Percentiles rank a stretch among this genome's conserved stretches.
These are phyloP conservation scores for Cryoendolithus antarcticus DNA, from an alignment of 2,329 filamentous ascomycete genomes.

Conservation along the genomic window DNA sequence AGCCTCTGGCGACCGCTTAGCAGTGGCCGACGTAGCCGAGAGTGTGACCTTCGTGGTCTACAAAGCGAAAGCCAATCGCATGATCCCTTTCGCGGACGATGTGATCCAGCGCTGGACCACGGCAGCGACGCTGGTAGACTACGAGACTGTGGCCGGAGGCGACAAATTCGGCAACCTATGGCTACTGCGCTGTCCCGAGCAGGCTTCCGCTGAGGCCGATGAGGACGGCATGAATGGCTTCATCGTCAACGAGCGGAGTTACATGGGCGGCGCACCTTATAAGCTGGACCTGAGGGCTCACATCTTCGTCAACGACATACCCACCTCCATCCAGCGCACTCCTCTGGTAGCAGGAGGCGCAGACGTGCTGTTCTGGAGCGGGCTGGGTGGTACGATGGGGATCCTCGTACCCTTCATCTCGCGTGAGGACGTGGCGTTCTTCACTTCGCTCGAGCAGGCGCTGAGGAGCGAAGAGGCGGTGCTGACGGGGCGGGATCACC, in stretches of 20 bases:
- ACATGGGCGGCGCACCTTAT: constrained; percentile 80
- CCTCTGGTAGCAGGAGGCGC: constrained; percentile 82
- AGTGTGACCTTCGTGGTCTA: constrained; percentile 87
- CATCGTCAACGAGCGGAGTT: constrained; percentile 78
- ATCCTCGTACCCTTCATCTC: constrained; percentile 84
- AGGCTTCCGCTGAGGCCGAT: constrained; percentile 79
- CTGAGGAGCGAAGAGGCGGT: constrained; percentile 78
- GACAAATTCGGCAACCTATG: constrained; percentile 98
- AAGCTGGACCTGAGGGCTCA: constrained; percentile 76
- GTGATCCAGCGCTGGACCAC: constrained; percentile 83
- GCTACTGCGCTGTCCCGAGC: constrained; percentile 75
- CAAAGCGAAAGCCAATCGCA: constrained; percentile 78
- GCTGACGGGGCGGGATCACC: constrained; percentile 80
- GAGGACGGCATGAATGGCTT: constrained; percentile 85
- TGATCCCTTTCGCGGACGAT: constrained; percentile 91
- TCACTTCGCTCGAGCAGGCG: constrained; percentile 84
- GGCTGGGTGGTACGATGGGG: constrained; percentile 86
- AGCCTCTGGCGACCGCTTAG: constrained; percentile 79
- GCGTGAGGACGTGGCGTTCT: constrained; percentile 93
- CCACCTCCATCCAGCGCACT: constrained; percentile 79
- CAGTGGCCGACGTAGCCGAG: constrained; percentile 87
- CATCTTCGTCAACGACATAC: constrained; percentile 84
- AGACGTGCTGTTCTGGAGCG: constrained; percentile 85
- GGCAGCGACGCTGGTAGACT: constrained; percentile 87
- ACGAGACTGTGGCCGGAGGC: constrained; percentile 85